These are phyloP conservation scores for Pleomassaria siparia DNA, from an alignment of 2,329 filamentous ascomycete species.

Conservation along the genomic window DNA sequence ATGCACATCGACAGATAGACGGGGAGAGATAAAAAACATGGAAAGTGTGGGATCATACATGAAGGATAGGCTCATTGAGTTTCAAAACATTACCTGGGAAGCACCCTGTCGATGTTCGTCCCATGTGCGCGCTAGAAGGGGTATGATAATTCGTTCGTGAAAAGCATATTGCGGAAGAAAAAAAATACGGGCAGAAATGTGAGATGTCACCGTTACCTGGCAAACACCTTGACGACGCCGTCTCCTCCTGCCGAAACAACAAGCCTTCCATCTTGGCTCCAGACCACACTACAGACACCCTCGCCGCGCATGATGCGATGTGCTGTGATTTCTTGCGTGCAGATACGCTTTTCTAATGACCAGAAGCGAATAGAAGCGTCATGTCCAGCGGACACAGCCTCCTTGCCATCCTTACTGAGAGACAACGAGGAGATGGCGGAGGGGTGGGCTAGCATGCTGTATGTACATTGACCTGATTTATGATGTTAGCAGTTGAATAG, in stretches of 20 bases:
- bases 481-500: conserved; percentile 4
- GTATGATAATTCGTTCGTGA: conserved; percentile 2
- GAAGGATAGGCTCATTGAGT: conserved; percentile 3
- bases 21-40: conserved; percentile 6
- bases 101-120: neutral
- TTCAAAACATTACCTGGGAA: neutral
- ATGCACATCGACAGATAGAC: neutral
- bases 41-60: conserved; percentile 10
- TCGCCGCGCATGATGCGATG: conserved; percentile 95
- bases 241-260: conserved; percentile 94
- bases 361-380: conserved; percentile 96
- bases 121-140: conserved; percentile 4
- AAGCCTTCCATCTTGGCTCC: conserved; percentile 93
- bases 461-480: conserved; percentile 88
- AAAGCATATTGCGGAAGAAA: neutral
- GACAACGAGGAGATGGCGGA: conserved; percentile 89
- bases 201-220: conserved; percentile 22
- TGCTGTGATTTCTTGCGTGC: conserved; percentile 91
- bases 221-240: conserved; percentile 91
- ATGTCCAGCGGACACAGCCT: conserved; percentile 93
- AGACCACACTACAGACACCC: conserved; percentile 89
- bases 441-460: conserved; percentile 96
- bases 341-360: conserved; percentile 92
- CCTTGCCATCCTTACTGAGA: conserved; percentile 87
- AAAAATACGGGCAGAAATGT: neutral